phyloP scores from a whole-genome alignment of 169 alveolate species.

The Perkinsus marinus region DNA sequence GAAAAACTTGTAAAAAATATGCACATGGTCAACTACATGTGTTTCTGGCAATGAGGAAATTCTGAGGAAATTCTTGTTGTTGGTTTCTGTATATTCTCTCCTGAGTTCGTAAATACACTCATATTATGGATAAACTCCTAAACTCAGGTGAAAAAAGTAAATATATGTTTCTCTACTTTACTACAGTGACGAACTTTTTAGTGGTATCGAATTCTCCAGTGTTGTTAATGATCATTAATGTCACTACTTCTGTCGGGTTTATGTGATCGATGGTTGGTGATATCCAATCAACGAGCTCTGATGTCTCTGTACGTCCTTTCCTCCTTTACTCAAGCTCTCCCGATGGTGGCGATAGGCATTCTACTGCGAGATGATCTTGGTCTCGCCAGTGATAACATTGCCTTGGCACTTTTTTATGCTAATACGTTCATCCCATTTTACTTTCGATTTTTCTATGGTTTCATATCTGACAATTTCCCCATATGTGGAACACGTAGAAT shows the following conservation, averaged over 20 bases:
- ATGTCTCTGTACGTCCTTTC: neutral
- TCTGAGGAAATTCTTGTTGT: too few species aligned
- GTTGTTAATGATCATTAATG: too few species aligned
- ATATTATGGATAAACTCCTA: too few species aligned
- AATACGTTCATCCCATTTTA: neutral
- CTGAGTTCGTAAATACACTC: too few species aligned
- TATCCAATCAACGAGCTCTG: neutral
- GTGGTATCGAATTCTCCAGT: too few species aligned
- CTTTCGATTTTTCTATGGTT: neutral
- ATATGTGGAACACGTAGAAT: neutral
- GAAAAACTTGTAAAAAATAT: too few species aligned
- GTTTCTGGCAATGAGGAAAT: too few species aligned
- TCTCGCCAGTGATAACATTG: neutral
- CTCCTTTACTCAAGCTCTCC: neutral
- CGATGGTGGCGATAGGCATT: neutral
- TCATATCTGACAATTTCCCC: neutral
- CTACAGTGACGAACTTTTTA: too few species aligned
- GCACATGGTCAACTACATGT: too few species aligned
- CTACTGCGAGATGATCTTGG: neutral
- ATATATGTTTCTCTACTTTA: too few species aligned
- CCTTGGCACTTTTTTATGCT: neutral
- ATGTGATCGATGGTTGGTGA: neutral
- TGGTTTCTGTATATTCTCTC: too few species aligned
- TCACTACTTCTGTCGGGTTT: neutral
- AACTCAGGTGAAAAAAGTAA: too few species aligned